A percentile compares a stretch with the other conserved stretches of the same genome.
Evolutionary conservation across 148 eudicot genomes (phyloP).

Genomic region (Cornus controversa): DNA sequence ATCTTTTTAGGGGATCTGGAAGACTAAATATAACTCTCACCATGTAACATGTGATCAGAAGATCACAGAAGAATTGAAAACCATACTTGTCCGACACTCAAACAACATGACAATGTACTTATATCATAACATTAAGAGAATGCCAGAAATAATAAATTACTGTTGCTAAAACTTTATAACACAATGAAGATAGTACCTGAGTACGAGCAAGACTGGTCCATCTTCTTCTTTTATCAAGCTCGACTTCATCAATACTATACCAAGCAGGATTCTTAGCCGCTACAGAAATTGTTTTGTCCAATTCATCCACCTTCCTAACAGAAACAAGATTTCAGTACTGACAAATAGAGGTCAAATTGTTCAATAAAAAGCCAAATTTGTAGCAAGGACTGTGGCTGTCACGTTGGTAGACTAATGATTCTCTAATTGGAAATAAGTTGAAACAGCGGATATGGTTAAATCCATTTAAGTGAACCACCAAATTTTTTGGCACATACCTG

Average conservation of each 20-base stretch:
- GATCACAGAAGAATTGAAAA: not conserved
- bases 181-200: constrained; percentile 50
- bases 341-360: not conserved
- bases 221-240: constrained; percentile 80
- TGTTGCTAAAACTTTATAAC: not conserved
- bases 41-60: not conserved
- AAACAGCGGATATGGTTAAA: not conserved
- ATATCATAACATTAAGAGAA: not conserved
- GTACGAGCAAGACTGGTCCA: constrained; percentile 85
- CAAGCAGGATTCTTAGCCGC: constrained; percentile 73
- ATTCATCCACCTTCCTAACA: constrained; percentile 98
- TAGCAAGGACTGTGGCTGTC: not conserved
- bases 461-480: not conserved
- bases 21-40: not conserved
- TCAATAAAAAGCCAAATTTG: not conserved
- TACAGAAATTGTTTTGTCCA: constrained; percentile 83
- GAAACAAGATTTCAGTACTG: constrained; percentile 40
- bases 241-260: constrained; percentile 67
- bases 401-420: not conserved
- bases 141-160: not conserved
- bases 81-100: not conserved
- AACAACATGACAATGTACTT: not conserved
- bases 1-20: constrained; percentile 6
- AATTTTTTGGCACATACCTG: constrained; percentile 54
- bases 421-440: not conserved